Percentiles rank a stretch among this genome's conserved stretches.
phyloP scores from a whole-genome alignment of 2,329 filamentous ascomycete species.

The Botrytis paeoniae region DNA sequence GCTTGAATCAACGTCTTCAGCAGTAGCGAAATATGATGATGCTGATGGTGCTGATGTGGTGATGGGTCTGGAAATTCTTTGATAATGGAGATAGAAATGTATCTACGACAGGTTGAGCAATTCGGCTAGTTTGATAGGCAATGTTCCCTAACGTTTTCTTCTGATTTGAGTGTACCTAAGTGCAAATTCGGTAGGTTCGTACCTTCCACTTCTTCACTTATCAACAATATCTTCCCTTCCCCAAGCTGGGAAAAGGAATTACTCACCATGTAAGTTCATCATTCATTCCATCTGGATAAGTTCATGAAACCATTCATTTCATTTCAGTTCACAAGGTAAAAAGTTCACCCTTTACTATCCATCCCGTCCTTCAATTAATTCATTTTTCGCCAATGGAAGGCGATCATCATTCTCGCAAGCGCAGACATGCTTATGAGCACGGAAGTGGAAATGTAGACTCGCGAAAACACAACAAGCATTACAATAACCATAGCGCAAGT shows the following conservation, averaged over 20 bases:
- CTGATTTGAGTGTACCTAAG: background rate
- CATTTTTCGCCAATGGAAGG: background rate
- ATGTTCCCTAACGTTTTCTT: background rate
- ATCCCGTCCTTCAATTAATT: background rate
- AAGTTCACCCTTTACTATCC: background rate
- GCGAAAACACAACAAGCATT: background rate
- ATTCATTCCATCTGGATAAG: background rate
- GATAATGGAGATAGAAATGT: background rate
- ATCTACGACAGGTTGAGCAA: background rate
- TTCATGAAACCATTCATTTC: background rate
- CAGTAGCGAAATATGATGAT: background rate
- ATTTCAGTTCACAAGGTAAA: background rate
- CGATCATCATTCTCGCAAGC: conserved; percentile 18
- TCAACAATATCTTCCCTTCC: background rate
- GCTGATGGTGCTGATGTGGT: too few species aligned
- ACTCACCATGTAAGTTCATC: background rate
- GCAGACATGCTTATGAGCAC: background rate
- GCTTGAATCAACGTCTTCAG: background rate
- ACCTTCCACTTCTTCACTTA: background rate
- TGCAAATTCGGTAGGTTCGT: background rate
- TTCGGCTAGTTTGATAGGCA: background rate
- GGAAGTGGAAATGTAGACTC: background rate
- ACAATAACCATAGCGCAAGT: background rate
- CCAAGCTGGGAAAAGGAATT: background rate
- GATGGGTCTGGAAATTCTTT: background rate